Base-by-base conservation (phyloP, 2,329 filamentous ascomycete genomes). In the Didymellaceae sp. region DNA sequence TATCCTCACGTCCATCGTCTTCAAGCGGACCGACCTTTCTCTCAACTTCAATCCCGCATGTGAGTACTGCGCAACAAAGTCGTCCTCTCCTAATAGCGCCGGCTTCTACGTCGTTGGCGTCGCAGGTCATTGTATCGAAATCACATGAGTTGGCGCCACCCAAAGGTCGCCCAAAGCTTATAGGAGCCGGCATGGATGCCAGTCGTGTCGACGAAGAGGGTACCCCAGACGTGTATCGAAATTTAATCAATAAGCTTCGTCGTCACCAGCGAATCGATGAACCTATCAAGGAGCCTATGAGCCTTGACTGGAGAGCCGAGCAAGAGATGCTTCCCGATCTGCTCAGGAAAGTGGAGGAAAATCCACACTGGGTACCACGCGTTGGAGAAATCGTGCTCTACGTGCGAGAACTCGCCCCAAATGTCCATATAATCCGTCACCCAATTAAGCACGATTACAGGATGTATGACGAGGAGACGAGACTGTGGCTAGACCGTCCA, bases 351-450 rank as follows among this genome's bases (percentile, higher is more conserved):
- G 62, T 80, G 13, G 66, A 67, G 4, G 56, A 76, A 7, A 75
- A 80, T 34, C 75, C 79, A 2, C 73, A 77, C 2, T 86, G 80
- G 62, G 59, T 81, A 1, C 83, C 84, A 2, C 77, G 84, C 2
- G 57, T 73, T 0, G 83, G 82, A 1, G 84, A 86, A 51, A 63
- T 85, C 3, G 82, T 86, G 0, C 71, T 86, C 0, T 85, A 81
- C 34, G 66, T 75, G 1, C 69, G 77, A 9, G 59, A 68, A 3
- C 33, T 78, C 1, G 53, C 54, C 0, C 24, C 53, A 2, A 55
- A 59, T 1, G 61, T 74, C 8, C 54, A 64, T 5, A 55, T 78
- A 4, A 52, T 53, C 0, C 73, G 64, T 34, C 60, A 75, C 22
- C 35, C 59, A 0, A 32, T 30, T 1, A 60, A 62, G 1, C 53